Evolutionary conservation across 2,329 filamentous ascomycete genomes (phyloP), one percentile per base, ranked within the genome.

Genomic region (Colletotrichum sp.): DNA sequence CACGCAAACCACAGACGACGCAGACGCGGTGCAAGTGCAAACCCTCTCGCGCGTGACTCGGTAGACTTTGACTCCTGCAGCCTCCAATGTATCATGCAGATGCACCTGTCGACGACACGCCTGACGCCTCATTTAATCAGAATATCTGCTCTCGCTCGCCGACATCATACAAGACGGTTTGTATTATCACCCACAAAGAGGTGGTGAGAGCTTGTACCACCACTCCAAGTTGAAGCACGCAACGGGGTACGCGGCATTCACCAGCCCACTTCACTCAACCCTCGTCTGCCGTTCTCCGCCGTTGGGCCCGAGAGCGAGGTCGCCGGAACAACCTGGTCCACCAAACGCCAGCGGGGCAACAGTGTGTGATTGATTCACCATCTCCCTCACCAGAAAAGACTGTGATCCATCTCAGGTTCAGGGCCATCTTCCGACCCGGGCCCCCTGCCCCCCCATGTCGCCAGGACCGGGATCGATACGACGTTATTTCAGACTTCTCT

Each of bases 41-140:
- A 56, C 12, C 13, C 22, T n/a, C 48, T 16, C 15, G 64, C 62
- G 56, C 73, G 64, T 65, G 70, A 76, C 74, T 76, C 74, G 74
- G 32, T n/a, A 74, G 43, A 66, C 58, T 65, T 75, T 75, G n/a
- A 8, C n/a, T 28, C 43, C 43, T 68, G 73, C 62, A 68, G 70
- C 58, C 58, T 56, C 52, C 61, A 55, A 48, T 55, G 68, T 71
- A 66, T 66, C 72, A 71, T 48, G 36, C 25, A 28, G 66, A 27
- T 39, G 34, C 66, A 25, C 55, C 61, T 2, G 12, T 48, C 43
- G 43, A 61, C 36, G 48, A 61, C 36, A 25, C 22, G 32, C 7
- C 32, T 34, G 32, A 13, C 36, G 66, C 48, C 60, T 60, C 58
- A 22, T 22, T 25, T 52, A 52, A 52, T 52, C 43, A 52, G 43